Base-by-base conservation (phyloP, 164 flowering plant genomes). In the Taxillus chinensis region DNA sequence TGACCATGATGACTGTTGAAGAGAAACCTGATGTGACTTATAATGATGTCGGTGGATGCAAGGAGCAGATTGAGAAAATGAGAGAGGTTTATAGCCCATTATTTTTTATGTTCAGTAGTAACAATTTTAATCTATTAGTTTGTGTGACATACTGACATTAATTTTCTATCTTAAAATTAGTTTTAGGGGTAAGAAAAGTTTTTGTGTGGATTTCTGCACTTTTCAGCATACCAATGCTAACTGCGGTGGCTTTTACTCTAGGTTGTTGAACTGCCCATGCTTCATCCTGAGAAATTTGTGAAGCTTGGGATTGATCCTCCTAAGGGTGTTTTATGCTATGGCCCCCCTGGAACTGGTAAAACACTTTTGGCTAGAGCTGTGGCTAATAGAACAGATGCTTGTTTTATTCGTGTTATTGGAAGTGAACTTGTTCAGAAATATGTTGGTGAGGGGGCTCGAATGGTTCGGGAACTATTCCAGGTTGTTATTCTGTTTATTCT, bases 291-390 rank as follows among this genome's bases (percentile, higher is more conserved):
- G 75, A 90, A 92, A 75, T 90, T 90, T 71, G 98, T 93, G 40
- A 86, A 90, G 82, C 97, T 93, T 64, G 97, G 98, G 45, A 91
- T 95, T 71, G 99, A 95, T 79, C 99, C 97, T 77, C 96, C 99
- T 0, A 95, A 95, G 71, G 97, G 99, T 64, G 99, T 95, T 51
- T 83, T 95, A 41, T 89, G 99, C 71, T 95, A 89, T 77, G 99
- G 99, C 62, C 96, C 99, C 43, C 99, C 99, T 56, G 99, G 97
- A 15, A 95, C 99, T 5, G 96, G 99, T 6, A 95, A 95, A 79
- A 95, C 99, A 43, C 92, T 89, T 46, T 66, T 91, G 10, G 99
- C 99, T 41, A 83, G 97, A 76, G 99, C 99, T 75, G 99, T 95
- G 39, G 96, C 97, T 41, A 95, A 91, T 63, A 77, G 97, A 70